These are phyloP conservation scores for Coemansia reversa DNA, from an alignment of 192 early-diverging fungal species.

Conservation along the genomic window DNA sequence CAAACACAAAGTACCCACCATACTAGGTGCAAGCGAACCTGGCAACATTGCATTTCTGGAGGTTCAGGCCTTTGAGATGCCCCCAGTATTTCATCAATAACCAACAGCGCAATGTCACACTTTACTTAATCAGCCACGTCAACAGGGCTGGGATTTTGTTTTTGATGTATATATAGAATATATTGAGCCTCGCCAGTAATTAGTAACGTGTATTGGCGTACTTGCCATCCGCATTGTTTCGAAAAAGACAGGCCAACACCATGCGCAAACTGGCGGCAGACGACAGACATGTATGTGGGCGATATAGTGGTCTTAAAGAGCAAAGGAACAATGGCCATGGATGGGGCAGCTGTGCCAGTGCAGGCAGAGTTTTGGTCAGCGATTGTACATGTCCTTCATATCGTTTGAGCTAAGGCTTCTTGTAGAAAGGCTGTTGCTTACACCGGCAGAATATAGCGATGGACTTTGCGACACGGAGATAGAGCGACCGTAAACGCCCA, in stretches of 20 bases:
- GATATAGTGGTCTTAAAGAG: no score
- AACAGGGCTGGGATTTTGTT: not conserved
- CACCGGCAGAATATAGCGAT: constrained; percentile 38
- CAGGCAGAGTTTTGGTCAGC: constrained; percentile 10
- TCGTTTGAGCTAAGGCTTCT: constrained; percentile 47
- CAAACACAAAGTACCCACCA: constrained; percentile 10
- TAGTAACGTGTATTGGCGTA: not conserved
- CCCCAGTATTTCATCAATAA: not conserved
- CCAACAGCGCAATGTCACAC: no score
- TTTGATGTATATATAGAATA: not conserved
- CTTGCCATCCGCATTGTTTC: not conserved
- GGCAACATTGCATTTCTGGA: constrained; percentile 27
- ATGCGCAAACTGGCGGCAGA: no score
- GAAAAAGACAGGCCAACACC: no score
- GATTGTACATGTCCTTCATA: constrained; percentile 50
- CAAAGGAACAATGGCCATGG: no score
- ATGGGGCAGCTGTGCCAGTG: no score
- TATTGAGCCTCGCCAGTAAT: not conserved
- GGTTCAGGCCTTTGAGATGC: constrained; percentile 11
- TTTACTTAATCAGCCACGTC: no score
- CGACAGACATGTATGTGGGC: no score
- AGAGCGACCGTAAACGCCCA: constrained; percentile 28
- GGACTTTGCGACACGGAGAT: constrained; percentile 20
- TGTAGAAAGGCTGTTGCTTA: constrained; percentile 38
- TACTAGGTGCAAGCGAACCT: constrained; percentile 35